A percentile compares a stretch with the other conserved stretches of the same genome.
Evolutionary conservation across 2,329 filamentous ascomycete genomes (phyloP).

Genomic region (Arachnopeziza araneosa): DNA sequence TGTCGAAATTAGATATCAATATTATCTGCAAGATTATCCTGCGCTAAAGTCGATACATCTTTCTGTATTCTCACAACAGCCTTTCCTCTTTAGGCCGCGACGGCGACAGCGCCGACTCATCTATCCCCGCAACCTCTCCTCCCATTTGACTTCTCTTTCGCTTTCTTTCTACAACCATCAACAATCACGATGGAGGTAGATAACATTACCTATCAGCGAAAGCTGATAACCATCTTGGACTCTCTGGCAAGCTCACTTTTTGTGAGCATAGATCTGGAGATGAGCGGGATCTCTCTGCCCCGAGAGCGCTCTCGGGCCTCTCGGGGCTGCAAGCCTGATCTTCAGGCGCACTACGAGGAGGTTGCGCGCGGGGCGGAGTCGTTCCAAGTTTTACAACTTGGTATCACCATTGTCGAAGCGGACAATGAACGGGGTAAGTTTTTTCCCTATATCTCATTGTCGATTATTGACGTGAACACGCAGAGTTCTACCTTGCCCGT

Average conservation of each 20-base stretch:
- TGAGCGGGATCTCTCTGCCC: slow-evolving; percentile 49
- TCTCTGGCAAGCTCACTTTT: slow-evolving; percentile 54
- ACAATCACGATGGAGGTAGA: neutral
- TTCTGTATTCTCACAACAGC: no score
- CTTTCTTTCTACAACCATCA: neutral
- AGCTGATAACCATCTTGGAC: slow-evolving; percentile 32
- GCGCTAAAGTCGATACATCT: no score
- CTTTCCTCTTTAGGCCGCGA: no score
- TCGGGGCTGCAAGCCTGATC: slow-evolving; percentile 36
- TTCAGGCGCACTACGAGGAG: slow-evolving; percentile 58
- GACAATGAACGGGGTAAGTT: slow-evolving; percentile 41
- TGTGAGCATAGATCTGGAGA: slow-evolving; percentile 60
- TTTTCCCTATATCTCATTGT: neutral
- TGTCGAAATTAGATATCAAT: no score
- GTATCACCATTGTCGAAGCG: slow-evolving; percentile 60
- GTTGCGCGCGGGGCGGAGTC: slow-evolving; percentile 54
- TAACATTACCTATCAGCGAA: neutral
- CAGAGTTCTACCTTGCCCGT: slow-evolving; percentile 48
- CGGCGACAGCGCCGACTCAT: neutral
- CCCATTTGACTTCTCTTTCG: no score
- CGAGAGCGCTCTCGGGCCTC: slow-evolving; percentile 25
- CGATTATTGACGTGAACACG: slow-evolving; percentile 3
- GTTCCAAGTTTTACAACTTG: slow-evolving; percentile 60
- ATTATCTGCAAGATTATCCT: no score
- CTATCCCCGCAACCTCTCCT: neutral